Base-by-base conservation (phyloP, 805 yeast species). In the Zygotorulaspora sp. region DNA sequence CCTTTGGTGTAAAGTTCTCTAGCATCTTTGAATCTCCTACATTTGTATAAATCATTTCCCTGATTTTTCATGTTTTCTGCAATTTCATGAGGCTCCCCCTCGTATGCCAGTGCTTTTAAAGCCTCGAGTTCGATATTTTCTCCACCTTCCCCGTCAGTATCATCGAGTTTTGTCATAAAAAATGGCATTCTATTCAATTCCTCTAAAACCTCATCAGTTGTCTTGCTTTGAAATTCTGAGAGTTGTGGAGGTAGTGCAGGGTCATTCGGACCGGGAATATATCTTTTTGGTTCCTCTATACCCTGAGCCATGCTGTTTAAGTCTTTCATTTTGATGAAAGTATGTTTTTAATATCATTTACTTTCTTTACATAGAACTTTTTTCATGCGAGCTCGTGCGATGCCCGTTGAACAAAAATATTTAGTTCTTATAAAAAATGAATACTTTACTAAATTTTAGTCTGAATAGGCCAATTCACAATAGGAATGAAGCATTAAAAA, bases 21-120 rank as follows among this genome's bases (percentile, higher is more conserved):
- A 0, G 98, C 98, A 46, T 77, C 77, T 39, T 75, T 72, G 63
- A 74, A 92, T 51, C 80, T 77, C 50, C 81, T 85, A 7, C 67
- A 66, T 57, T 77, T 80, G 64, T 72, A 92, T 41, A 84, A 74
- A 11, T 87, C 97, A 59, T 94, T 92, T 5, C 98, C 99, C 57
- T 90, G 97, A 44, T 75, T 80, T 47, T 88, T 87, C 67, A 89
- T 92, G 55, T 88, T 89, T 16, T 76, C 71, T 3, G 97, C 97
- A 23, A 88, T 69, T 55, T 92, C 98, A 52, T 83, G 80, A 0
- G 97, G 96, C 46, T 87, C 95, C 30, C 97, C 98, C 34, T 92
- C 98, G 55, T 86, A 88, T 0, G 94, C 96, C 49, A 92, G 67
- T 4, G 96, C 90, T 55, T 81, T 82, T 40, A 92, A 70, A 0